Conservation (phyloP, 768 basidiomycete species). For the Imleria badia region DNA sequence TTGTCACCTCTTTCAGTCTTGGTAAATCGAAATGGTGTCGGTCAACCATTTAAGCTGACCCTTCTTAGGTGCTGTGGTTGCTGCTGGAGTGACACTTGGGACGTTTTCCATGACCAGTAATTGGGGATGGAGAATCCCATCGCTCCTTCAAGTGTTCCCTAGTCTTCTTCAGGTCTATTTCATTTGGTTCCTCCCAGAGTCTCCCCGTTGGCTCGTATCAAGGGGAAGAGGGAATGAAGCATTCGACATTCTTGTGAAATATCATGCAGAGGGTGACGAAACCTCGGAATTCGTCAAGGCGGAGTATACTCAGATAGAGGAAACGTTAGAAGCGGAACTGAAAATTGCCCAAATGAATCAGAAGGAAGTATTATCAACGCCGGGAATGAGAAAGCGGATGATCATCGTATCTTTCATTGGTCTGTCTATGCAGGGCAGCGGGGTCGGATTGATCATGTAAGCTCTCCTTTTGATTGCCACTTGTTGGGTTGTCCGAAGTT, state of each 20-base stretch:
- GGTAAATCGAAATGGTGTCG: neutral
- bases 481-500: neutral
- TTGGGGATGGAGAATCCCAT: slow-evolving; percentile 67
- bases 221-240: slow-evolving; percentile 54
- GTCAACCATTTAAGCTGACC: neutral
- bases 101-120: slow-evolving; percentile 57
- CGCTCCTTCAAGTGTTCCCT: slow-evolving; percentile 56
- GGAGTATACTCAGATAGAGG: no score
- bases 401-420: no score
- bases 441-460: no score
- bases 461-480: no score
- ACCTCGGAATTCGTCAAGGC: no score
- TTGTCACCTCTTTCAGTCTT: slow-evolving; percentile 1
- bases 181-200: slow-evolving; percentile 60
- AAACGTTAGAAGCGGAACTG: no score
- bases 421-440: no score
- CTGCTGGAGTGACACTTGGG: slow-evolving; percentile 56
- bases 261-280: slow-evolving; percentile 46
- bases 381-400: no score
- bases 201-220: slow-evolving; percentile 61
- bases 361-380: no score
- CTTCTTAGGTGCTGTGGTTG: slow-evolving; percentile 19
- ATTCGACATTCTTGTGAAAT: slow-evolving; percentile 46
- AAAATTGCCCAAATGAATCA: no score
- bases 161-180: slow-evolving; percentile 53